Evolutionary conservation across 2,329 filamentous ascomycete genomes (phyloP).

Genomic region (Davidsoniella neocaledoniae): DNA sequence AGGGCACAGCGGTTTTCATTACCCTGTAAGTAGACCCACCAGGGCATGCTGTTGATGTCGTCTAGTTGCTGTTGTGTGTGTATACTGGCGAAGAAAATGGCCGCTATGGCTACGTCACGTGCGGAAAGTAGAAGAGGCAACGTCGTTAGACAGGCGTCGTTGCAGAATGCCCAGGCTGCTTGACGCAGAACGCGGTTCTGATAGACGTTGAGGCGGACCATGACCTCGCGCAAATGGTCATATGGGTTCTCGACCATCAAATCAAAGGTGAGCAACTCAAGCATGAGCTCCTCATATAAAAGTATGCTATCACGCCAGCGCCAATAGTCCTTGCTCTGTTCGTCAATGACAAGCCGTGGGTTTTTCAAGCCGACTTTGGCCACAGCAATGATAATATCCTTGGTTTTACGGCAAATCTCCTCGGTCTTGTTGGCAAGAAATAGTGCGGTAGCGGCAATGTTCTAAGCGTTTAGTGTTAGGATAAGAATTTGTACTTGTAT

Average conservation of each 20-base stretch:
- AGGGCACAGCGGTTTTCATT: slow-evolving; percentile 51
- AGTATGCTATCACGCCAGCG: slow-evolving; percentile 90
- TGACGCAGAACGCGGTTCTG: slow-evolving; percentile 73
- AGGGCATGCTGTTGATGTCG: slow-evolving; percentile 58
- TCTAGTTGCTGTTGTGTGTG: slow-evolving; percentile 61
- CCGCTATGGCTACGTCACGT: slow-evolving; percentile 65
- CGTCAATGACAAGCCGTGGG: slow-evolving; percentile 73
- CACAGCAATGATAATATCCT: slow-evolving; percentile 82
- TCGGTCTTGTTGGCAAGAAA: slow-evolving; percentile 96
- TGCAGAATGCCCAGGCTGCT: slow-evolving; percentile 83
- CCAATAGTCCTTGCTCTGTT: slow-evolving; percentile 98
- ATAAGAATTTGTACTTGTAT: neutral
- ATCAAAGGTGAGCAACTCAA: slow-evolving; percentile 88
- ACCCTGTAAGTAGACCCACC: slow-evolving; percentile 72
- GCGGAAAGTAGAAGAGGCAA: slow-evolving; percentile 69
- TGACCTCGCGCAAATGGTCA: slow-evolving; percentile 63
- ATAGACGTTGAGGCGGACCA: slow-evolving; percentile 54
- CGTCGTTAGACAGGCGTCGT: slow-evolving; percentile 72
- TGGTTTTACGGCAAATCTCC: slow-evolving; percentile 91
- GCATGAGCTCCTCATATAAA: slow-evolving; percentile 77
- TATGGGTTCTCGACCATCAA: slow-evolving; percentile 82
- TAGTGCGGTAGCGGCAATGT: slow-evolving; percentile 74
- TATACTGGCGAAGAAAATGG: slow-evolving; percentile 72
- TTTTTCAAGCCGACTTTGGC: slow-evolving; percentile 94
- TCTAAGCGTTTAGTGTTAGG: slow-evolving; percentile 25